Evolutionary conservation across 805 yeast genomes (phyloP).

Genomic region (Candida easanensis): DNA sequence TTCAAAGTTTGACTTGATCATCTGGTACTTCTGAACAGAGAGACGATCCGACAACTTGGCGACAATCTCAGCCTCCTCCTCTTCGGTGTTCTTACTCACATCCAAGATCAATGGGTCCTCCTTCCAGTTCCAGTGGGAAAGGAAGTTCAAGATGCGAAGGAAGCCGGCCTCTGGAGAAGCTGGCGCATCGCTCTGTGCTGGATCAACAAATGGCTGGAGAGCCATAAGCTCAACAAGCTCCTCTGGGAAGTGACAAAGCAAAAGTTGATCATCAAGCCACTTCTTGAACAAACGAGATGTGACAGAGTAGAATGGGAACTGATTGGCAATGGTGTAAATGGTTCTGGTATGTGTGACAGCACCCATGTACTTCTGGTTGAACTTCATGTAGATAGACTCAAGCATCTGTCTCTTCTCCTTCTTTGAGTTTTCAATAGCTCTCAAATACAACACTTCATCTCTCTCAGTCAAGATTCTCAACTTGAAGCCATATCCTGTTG

Average conservation of each 20-base stretch:
- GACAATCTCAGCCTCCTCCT: slow-evolving; percentile 35
- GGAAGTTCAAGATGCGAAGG: slow-evolving; percentile 62
- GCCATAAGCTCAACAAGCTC: slow-evolving; percentile 82
- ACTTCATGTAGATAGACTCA: slow-evolving; percentile 61
- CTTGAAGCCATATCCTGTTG: slow-evolving; percentile 87
- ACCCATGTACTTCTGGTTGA: slow-evolving; percentile 61
- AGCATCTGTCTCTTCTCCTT: slow-evolving; percentile 57
- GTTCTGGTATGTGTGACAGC: slow-evolving; percentile 80
- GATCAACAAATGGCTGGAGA: slow-evolving; percentile 79
- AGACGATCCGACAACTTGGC: slow-evolving; percentile 58
- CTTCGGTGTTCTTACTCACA: slow-evolving; percentile 49
- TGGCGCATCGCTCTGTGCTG: slow-evolving; percentile 82
- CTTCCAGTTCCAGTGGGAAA: slow-evolving; percentile 92
- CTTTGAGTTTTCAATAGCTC: slow-evolving; percentile 66
- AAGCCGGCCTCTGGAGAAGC: slow-evolving; percentile 80
- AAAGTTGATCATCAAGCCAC: slow-evolving; percentile 85
- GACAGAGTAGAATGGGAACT: slow-evolving; percentile 71
- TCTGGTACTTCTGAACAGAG: slow-evolving; percentile 58
- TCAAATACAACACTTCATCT: slow-evolving; percentile 70
- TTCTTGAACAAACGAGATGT: slow-evolving; percentile 81
- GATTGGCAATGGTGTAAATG: slow-evolving; percentile 64
- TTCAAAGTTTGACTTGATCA: slow-evolving; percentile 61
- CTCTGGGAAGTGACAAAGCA: slow-evolving; percentile 69
- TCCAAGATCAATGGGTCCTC: slow-evolving; percentile 83
- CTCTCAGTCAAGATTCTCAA: slow-evolving; percentile 77